phyloP scores from a whole-genome alignment of 208 protist genomes.

The Spongospora subterranea region DNA sequence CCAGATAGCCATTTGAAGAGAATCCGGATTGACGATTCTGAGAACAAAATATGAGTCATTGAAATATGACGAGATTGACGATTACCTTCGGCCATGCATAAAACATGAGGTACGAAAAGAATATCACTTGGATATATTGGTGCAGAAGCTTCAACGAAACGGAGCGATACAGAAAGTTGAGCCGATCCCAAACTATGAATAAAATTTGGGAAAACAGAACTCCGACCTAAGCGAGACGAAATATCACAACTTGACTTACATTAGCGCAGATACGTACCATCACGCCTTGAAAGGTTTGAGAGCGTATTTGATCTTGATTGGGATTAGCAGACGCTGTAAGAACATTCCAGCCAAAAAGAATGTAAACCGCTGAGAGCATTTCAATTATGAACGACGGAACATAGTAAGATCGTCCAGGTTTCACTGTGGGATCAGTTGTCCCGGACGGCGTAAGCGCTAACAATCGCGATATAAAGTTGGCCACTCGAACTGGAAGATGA shows the following conservation, averaged over 20 bases:
- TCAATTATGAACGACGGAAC: slow-evolving; percentile 33
- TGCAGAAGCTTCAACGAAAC: neutral
- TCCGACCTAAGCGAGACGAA: neutral
- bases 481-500: neutral
- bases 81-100: slow-evolving; percentile 20
- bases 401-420: neutral
- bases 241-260: neutral
- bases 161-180: slow-evolving; percentile 13
- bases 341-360: slow-evolving; percentile 41
- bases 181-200: neutral
- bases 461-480: neutral
- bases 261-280: neutral
- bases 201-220: slow-evolving; percentile 41
- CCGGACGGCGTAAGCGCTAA: neutral
- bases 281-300: slow-evolving; percentile 5
- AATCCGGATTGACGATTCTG: slow-evolving; percentile 26
- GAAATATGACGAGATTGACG: neutral
- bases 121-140: slow-evolving; percentile 10
- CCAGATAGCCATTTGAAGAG: slow-evolving; percentile 29
- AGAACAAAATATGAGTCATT: neutral
- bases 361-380: slow-evolving; percentile 15
- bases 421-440: neutral
- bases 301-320: slow-evolving; percentile 11
- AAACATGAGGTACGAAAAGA: slow-evolving; percentile 26
- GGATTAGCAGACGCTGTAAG: slow-evolving; percentile 11